Base-by-base conservation (phyloP, 768 basidiomycete genomes). In the Zangia roseola region DNA sequence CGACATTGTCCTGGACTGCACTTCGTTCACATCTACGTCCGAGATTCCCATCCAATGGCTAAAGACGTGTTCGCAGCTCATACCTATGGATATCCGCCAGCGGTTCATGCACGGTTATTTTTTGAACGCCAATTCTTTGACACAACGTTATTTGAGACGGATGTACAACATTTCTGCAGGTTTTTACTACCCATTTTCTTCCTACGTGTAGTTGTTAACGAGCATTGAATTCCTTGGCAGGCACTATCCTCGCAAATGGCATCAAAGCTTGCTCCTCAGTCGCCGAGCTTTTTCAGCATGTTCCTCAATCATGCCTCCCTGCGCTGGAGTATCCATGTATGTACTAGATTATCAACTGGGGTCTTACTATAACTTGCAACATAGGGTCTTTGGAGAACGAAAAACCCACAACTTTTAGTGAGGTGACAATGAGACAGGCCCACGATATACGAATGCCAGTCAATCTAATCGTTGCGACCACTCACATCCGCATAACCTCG, bases 21-120 rank as follows among this genome's bases (percentile, higher is more conserved):
- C 91, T 30, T 78, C 77, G 9, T 92, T 93, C 63, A 76, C 82
- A 4, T 74, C 84, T 2, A 76, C 78, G 10, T 88, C 89, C 0
- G 88, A 92, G 66, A 72, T 92, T 8, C 91, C 92, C 0, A 70
- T 88, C 9, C 85, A 88, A 53, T 91, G 87, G 86, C 62, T 92
- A 39, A 89, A 86, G 65, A 86, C 82, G 45, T 84, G 86, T 50
- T 78, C 83, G 12, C 88, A 91, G 61, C 71, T 89, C 17, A 79
- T 88, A 45, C 89, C 91, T 6, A 63, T 66, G 21, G 88, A 92
- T 50, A 77, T 91, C 46, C 78, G 84, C 35, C 62, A 67, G 25
- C 80, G 81, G n/a, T 83, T 89, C 59, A 54, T 65, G 28, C 78
- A 68, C 4, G 76, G 83, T 14, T 81, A 87, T 54, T 79, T 93